A percentile compares a stretch with the other conserved stretches of the same genome.
These are phyloP conservation scores for Penicillium frequentans DNA, from an alignment of 2,329 filamentous ascomycete genomes.

Conservation along the genomic window DNA sequence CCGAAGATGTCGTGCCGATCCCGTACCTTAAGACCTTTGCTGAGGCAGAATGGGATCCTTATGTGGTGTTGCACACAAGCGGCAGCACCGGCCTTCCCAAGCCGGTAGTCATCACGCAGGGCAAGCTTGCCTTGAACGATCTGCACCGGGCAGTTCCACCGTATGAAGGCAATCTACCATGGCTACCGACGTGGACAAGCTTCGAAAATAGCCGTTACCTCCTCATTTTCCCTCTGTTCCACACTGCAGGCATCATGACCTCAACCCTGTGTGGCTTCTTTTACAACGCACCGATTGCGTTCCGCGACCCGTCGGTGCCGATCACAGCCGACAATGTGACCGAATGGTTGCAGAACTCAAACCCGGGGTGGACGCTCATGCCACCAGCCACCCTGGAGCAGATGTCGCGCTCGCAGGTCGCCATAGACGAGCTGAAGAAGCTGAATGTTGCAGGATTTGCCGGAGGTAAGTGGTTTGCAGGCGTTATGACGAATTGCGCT, in stretches of 20 bases:
- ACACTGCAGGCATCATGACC: slow-evolving; percentile 1
- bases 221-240: not conserved
- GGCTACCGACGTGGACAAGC: slow-evolving; percentile 3
- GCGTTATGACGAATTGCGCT: too few relatives aligned
- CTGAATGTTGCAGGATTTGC: slow-evolving; percentile 5
- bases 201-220: slow-evolving; percentile 5
- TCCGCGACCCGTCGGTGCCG: slow-evolving; percentile 4
- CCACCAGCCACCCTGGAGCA: slow-evolving; percentile 6
- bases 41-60: slow-evolving; percentile 4
- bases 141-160: not conserved
- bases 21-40: slow-evolving; percentile 4
- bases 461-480: slow-evolving; percentile 1
- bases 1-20: not conserved
- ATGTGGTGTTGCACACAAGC: slow-evolving; percentile 6
- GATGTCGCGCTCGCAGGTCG: slow-evolving; percentile 6
- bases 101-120: slow-evolving; percentile 2
- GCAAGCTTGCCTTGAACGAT: not conserved
- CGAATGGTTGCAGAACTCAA: slow-evolving; percentile 6
- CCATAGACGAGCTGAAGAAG: slow-evolving; percentile 4
- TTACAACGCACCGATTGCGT: slow-evolving; percentile 2
- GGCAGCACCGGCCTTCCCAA: slow-evolving; percentile 11
- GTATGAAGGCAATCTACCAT: not conserved
- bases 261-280: slow-evolving; percentile 1
- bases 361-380: slow-evolving; percentile 2
- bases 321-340: slow-evolving; percentile 7